Evolutionary conservation across 768 basidiomycete species (phyloP), one percentile per base, ranked within the genome.

Genomic region (Pseudohyphozyma bogoriensis): DNA sequence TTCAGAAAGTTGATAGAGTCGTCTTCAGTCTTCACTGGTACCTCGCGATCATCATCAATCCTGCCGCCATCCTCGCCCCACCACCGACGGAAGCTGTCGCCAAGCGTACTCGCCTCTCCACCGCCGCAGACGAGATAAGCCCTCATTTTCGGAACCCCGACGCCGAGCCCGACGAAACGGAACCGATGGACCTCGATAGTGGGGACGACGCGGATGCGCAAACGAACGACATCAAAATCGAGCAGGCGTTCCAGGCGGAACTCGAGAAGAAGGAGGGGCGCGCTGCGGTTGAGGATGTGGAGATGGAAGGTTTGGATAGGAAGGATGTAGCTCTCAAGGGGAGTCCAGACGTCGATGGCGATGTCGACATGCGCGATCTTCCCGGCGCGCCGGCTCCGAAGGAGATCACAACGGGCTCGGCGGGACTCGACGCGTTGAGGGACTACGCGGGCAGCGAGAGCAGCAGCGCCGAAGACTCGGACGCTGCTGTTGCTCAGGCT

Each of bases 1-100:
- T 16, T 32, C 35, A 37, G 47, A 36, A 39, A 49, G 31, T 6
- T 50, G 12, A 35, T 35, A 8, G 20, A 44, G 1, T 40, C 36
- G 7, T 33, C 32, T 56, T 9, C 65, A 97, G 93, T 68, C 74
- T 89, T 46, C 95, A 99, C 75, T 97, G 95, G 95, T 97, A 95
- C 73, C 81, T 97, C 42, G 92, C 89, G 20, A 83, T 97, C 63
- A 93, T 99, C 66, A 85, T 83, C 72, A 83, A 85, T 60, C 93
- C 95, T 1, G 82, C 81, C 55, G 73, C 77, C 51, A 75, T 80
- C 10, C 74, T 86, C 33, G 36, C 24, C 22, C n/a, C 50, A 5
- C 32, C 50, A 13, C 32, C 50, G 20, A 24, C 20, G n/a, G 32
- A n/a, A 51, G n/a, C n/a, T n/a, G n/a, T n/a, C n/a, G n/a, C n/a